These are phyloP conservation scores for Cercospora sp. DNA, from an alignment of 2,329 filamentous ascomycete genomes.

Conservation along the genomic window DNA sequence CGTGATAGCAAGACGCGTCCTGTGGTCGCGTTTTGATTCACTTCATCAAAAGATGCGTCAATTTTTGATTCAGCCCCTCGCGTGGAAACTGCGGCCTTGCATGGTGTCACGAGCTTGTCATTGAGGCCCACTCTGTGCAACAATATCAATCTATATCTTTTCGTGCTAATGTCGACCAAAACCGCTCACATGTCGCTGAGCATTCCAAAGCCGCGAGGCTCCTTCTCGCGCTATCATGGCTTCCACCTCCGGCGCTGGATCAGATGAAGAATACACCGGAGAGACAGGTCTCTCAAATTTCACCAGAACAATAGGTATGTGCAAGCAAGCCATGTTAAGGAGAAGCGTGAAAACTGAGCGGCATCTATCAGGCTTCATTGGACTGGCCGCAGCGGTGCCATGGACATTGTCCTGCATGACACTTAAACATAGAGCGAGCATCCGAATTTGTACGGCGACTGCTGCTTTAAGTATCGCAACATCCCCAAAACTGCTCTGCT, in stretches of 20 bases:
- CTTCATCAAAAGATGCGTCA: neutral
- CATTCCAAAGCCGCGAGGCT: neutral
- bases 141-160: neutral
- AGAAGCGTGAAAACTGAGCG: neutral
- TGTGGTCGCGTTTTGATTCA: neutral
- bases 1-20: neutral
- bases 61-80: neutral
- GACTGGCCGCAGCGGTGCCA: neutral
- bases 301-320: neutral
- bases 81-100: neutral
- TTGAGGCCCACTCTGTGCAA: neutral
- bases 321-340: neutral
- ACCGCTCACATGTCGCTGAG: neutral
- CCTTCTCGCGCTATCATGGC: neutral
- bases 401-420: neutral
- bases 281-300: neutral
- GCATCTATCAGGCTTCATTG: neutral
- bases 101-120: neutral
- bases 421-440: neutral
- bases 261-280: neutral
- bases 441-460: neutral
- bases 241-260: neutral
- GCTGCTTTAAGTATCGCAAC: neutral
- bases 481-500: neutral
- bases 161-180: neutral